Evolutionary conservation across 164 flowering plant genomes (phyloP).

Genomic region (Liriodendron chinense): DNA sequence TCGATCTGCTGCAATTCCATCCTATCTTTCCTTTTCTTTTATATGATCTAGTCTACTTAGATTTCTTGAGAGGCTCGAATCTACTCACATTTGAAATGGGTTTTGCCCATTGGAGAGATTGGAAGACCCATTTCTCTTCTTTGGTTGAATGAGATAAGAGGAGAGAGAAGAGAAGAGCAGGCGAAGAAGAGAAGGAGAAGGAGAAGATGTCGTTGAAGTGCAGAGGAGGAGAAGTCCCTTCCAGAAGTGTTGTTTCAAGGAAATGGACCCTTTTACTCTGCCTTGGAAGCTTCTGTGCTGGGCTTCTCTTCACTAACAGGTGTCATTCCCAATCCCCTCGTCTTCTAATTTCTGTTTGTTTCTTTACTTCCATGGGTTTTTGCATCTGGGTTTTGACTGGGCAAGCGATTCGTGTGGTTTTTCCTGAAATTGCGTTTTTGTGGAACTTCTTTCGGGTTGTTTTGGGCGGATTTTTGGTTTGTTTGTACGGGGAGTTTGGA

Average conservation of each 20-base stretch:
- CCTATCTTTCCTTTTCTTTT: not conserved
- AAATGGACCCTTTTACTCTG: constrained; percentile 57
- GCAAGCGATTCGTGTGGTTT: not conserved
- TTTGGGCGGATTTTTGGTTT: not conserved
- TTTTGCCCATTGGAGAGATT: not conserved
- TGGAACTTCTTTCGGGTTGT: not conserved
- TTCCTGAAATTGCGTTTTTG: constrained; percentile 5
- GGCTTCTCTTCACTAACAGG: constrained; percentile 75
- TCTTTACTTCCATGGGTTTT: not conserved
- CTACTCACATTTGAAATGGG: constrained; percentile 8
- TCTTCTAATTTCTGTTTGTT: not conserved
- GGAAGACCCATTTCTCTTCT: not conserved
- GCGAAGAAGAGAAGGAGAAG: constrained; percentile 21
- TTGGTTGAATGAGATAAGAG: not conserved
- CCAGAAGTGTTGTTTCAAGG: constrained; percentile 37
- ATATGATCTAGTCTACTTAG: not conserved
- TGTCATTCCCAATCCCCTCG: constrained; percentile 7
- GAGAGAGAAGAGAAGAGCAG: constrained; percentile 29
- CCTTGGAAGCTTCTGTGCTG: constrained; percentile 64
- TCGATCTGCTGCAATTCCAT: not conserved
- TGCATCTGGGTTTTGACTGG: not conserved
- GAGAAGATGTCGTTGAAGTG: constrained; percentile 46
- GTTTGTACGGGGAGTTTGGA: not conserved
- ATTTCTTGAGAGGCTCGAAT: not conserved
- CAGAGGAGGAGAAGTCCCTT: constrained; percentile 38